Conservation (phyloP, 768 basidiomycete species). For the Tubosaeta sp. region DNA sequence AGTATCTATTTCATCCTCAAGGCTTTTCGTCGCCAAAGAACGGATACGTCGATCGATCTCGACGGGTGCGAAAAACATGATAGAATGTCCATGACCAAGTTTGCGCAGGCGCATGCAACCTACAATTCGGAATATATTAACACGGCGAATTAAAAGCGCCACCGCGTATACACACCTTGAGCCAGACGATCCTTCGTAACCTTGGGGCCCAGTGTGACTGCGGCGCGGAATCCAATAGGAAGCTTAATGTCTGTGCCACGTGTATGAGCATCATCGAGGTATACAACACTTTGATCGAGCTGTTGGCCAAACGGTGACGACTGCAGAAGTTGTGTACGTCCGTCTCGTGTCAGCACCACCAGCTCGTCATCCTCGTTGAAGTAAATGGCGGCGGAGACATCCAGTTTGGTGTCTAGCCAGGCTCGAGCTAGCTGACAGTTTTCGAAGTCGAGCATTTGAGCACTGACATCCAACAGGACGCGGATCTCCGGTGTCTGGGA, state of each 20-base stretch:
- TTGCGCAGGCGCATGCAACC: constrained; percentile 55
- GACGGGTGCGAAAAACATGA: constrained; percentile 45
- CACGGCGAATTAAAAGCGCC: no score
- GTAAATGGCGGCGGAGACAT: constrained; percentile 21
- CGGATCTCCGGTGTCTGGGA: constrained; percentile 32
- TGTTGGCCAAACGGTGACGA: constrained; percentile 24
- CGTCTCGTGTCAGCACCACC: constrained; percentile 33
- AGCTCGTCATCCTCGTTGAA: constrained; percentile 16
- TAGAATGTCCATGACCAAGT: constrained; percentile 43
- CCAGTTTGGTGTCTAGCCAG: constrained; percentile 33
- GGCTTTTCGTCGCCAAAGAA: constrained; percentile 9
- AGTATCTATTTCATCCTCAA: constrained; percentile 5
- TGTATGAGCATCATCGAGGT: constrained; percentile 17
- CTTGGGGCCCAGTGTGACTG: not conserved
- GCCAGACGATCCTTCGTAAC: constrained; percentile 13
- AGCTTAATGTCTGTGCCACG: constrained; percentile 17
- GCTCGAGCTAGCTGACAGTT: constrained; percentile 35
- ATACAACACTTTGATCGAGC: constrained; percentile 5
- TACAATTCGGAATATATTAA: constrained; percentile 12
- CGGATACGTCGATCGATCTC: constrained; percentile 42
- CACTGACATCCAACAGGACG: constrained; percentile 49
- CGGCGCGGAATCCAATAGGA: constrained; percentile 9
- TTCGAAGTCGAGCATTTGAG: constrained; percentile 47
- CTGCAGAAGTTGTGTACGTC: constrained; percentile 32
- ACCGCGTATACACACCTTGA: constrained; percentile 16